Evolutionary conservation across 2,329 filamentous ascomycete species (phyloP).

Genomic region (Achaetomium macrosporum): DNA sequence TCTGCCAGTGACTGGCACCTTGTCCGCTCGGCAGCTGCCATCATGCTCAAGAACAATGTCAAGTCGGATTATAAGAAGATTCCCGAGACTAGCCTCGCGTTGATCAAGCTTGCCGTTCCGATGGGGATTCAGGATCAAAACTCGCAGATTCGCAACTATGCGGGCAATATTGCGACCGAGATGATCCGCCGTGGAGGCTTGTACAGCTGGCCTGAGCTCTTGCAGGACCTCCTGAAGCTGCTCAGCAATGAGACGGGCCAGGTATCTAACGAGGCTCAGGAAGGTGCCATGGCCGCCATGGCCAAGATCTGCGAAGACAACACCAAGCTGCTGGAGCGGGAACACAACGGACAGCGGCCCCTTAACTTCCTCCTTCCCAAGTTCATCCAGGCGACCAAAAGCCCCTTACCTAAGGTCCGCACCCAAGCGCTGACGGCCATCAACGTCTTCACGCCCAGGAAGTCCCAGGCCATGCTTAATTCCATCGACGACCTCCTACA

Average conservation of each 20-base stretch:
- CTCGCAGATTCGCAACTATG: conserved; percentile 76
- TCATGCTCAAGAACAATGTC: conserved; percentile 96
- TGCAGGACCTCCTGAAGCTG: conserved; percentile 75
- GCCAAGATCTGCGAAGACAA: conserved; percentile 98
- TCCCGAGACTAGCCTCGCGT: conserved; percentile 62
- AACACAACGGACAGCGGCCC: conserved; percentile 83
- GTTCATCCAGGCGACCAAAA: conserved; percentile 79
- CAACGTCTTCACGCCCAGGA: conserved; percentile 85
- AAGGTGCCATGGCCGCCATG: conserved; percentile 89
- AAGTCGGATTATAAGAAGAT: conserved; percentile 69
- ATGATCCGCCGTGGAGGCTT: conserved; percentile 79
- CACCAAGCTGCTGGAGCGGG: conserved; percentile 74
- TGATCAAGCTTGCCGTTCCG: conserved; percentile 75
- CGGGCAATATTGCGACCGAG: conserved; percentile 92
- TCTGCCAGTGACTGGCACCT: conserved; percentile 60
- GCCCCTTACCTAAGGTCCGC: conserved; percentile 69
- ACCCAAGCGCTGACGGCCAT: conserved; percentile 75
- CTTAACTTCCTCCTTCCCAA: conserved; percentile 86
- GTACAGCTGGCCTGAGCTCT: conserved; percentile 82
- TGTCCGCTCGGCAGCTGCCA: conserved; percentile 78
- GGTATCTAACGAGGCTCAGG: conserved; percentile 66
- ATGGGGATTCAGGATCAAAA: conserved; percentile 75
- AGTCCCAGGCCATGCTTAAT: conserved; percentile 73
- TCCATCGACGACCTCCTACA: conserved; percentile 76
- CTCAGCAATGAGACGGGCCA: conserved; percentile 67